Percentiles rank a stretch among this genome's conserved stretches.
Conservation (phyloP, 2,329 filamentous ascomycete genomes). For the Cladosporium sp. region DNA sequence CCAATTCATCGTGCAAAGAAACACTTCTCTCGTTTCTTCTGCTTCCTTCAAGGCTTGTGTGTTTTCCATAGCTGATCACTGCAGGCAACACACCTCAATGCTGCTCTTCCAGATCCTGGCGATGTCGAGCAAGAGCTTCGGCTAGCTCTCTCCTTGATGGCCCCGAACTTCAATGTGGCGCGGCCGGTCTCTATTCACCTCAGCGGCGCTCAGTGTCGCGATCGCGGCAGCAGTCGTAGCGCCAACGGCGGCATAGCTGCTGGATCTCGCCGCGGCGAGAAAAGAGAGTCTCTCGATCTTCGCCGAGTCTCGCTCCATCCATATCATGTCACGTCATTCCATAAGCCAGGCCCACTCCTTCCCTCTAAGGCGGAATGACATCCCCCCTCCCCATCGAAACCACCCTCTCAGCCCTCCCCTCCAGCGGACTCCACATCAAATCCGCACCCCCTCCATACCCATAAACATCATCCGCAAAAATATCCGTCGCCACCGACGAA, state of each 20-base stretch:
- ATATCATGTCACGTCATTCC: neutral
- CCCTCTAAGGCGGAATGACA: neutral
- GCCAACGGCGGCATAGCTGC: too few species aligned
- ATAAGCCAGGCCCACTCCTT: neutral
- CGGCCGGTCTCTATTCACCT: neutral
- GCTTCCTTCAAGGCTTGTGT: too few species aligned
- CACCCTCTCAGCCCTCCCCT: neutral
- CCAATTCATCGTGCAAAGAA: too few species aligned
- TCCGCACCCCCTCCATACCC: neutral
- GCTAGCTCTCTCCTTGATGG: neutral
- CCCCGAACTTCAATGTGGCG: neutral
- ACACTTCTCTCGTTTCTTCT: too few species aligned
- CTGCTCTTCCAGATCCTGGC: neutral
- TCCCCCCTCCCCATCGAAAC: neutral
- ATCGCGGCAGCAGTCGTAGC: too few species aligned
- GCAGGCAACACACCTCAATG: neutral
- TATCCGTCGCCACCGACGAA: constrained; percentile 5
- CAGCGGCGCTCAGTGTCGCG: neutral
- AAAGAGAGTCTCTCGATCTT: neutral
- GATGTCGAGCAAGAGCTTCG: neutral
- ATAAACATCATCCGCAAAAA: neutral
- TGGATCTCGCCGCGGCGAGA: neutral
- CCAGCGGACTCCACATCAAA: constrained; percentile 16
- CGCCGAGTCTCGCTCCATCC: too few species aligned
- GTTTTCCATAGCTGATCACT: neutral